Conservation (phyloP, 2,329 filamentous ascomycete genomes). For the Chrysoporthe puriensis region DNA sequence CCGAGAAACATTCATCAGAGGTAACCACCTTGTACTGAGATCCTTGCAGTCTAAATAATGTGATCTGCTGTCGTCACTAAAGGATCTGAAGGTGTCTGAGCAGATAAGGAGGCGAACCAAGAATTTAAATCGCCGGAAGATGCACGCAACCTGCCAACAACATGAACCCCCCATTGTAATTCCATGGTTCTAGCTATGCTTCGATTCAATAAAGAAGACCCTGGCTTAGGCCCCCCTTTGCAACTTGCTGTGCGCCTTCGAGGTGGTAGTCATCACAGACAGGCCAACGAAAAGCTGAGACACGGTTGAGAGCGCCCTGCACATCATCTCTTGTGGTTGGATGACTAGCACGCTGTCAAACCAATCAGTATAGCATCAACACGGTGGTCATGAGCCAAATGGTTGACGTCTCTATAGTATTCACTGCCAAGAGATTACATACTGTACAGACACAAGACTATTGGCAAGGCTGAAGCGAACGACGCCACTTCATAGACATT, state of each 20-base stretch:
- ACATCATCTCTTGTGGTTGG: neutral
- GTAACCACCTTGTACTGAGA: slow-evolving; percentile 20
- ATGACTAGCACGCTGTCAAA: neutral
- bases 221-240: neutral
- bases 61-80: neutral
- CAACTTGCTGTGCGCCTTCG: neutral
- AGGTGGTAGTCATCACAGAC: neutral
- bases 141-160: slow-evolving; percentile 2
- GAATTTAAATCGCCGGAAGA: neutral
- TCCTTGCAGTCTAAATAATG: neutral
- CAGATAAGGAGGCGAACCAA: neutral
- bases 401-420: no score
- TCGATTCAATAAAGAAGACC: neutral
- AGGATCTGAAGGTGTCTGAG: neutral
- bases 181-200: neutral
- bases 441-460: neutral
- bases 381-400: no score
- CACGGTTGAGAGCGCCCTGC: neutral
- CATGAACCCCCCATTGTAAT: neutral
- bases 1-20: slow-evolving; percentile 1
- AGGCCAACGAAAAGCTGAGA: neutral
- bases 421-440: no score
- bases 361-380: neutral
- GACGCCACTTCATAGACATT: neutral
- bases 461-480: neutral